Base-by-base conservation (phyloP, 2,329 filamentous ascomycete genomes). In the Blastomyces gilchristii region DNA sequence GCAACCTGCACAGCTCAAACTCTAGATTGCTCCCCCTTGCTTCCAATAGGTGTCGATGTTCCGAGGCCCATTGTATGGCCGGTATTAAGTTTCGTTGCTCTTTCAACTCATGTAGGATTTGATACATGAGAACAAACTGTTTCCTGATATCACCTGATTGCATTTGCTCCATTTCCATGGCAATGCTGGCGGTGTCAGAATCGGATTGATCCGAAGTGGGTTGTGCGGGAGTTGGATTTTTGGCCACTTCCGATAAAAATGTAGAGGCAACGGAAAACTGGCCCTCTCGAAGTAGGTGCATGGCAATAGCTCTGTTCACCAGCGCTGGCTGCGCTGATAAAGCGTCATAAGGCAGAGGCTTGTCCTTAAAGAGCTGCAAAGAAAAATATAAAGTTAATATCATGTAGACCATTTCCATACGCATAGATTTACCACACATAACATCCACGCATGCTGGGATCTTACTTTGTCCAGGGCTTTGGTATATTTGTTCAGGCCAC, bases 271-370 rank as follows among this genome's bases (percentile, higher is more conserved):
- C 92, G 28, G 82, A 83, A 75, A 99, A 99, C 72, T 96, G 89
- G 58, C 94, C 94, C 77, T 97, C 93, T 50, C 94, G 89, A 49
- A 99, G 83, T 28, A 99, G 83, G 72, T 99, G 94, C 91, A 97
- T 97, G 11, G 90, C 90, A 69, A 99, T 95, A 7, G 94, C 93
- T 63, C 92, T 86, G 76, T 97, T 95, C 72, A 97, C 90, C 14
- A 97, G 81, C 18, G 83, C 80, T 3, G 88, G 83, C 67, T 95
- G 86, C 25, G 87, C 83, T 1, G 85, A 86, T 74, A 97, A 85
- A 43, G 87, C 88, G 75, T 96, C 91, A 70, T 91, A 87, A 0
- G 93, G 85, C 16, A 89, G 80, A 16, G 86, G 85, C 65, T 83
- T 83, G 65, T 85, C 83, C 77, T 87, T 87, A 72, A 86, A 88